Conservation (phyloP, 441 rosid genomes). For the Metrosideros polymorpha region DNA sequence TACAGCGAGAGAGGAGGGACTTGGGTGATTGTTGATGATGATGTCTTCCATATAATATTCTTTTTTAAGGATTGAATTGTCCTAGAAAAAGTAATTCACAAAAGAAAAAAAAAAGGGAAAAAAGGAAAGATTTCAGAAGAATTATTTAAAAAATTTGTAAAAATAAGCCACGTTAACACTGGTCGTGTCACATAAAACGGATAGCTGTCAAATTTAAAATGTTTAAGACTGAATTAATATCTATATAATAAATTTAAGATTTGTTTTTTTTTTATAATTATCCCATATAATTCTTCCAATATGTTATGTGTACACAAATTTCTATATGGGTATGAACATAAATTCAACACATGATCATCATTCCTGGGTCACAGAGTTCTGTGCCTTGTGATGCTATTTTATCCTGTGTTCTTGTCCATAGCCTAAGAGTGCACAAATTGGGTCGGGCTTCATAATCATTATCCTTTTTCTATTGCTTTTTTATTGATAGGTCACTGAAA, state of each 20-base stretch:
- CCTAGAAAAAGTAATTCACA: too few species aligned
- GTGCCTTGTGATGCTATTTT: background rate
- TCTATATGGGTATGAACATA: background rate
- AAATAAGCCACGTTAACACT: too few species aligned
- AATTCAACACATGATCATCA: background rate
- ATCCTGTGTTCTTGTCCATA: background rate
- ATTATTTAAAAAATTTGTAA: too few species aligned
- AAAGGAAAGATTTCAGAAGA: too few species aligned
- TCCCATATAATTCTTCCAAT: too few species aligned
- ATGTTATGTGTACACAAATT: background rate
- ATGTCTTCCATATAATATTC: background rate
- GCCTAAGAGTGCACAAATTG: background rate
- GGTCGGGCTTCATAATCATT: background rate
- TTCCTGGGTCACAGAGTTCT: background rate
- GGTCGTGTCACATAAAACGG: too few species aligned
- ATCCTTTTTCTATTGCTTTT: background rate
- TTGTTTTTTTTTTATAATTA: too few species aligned
- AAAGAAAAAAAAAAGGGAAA: too few species aligned
- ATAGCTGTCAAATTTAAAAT: too few species aligned
- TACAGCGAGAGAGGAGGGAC: background rate
- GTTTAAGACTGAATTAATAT: too few species aligned
- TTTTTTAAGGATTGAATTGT: too few species aligned
- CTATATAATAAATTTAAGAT: too few species aligned
- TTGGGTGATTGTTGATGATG: background rate
- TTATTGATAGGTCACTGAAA: background rate